Evolutionary conservation across 2,329 filamentous ascomycete genomes (phyloP), one percentile per base, ranked within the genome.

Genomic region (Rhinocladiella mackenziei): DNA sequence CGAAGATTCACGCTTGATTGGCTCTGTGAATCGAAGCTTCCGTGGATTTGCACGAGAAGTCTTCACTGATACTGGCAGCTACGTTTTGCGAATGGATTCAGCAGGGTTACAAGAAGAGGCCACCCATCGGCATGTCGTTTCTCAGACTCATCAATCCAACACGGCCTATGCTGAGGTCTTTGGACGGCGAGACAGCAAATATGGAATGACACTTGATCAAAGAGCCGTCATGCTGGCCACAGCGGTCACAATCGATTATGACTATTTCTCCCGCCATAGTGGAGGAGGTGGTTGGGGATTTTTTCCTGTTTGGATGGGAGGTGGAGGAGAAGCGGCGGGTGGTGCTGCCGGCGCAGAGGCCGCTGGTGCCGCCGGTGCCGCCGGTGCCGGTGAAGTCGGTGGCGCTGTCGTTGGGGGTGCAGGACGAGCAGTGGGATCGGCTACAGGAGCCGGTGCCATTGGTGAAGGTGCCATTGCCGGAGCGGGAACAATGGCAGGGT

Each of bases 51-150:
- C 75, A 2, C 68, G 79, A 9, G 79, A 83, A 52, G 67, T 83
- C 13, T 82, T 83, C 59, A 83, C 80, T 1, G 79, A 83, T 51
- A 82, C 78, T 0, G 80, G 80, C 31, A 75, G 81, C 1, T 83
- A 83, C 56, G 78, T 75, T 5, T 61, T 83, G 11, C 68, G 79
- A 9, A 82, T 83, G 78, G 80, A 83, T 56, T 73, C 76, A 14
- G 78, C 77, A 10, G 67, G 61, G 1, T 44, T 70, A 8, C 61
- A 64, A 11, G 56, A 60, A 17, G 66, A 70, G 46, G 62, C 63
- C 1, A 42, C 58, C 11, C 60, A 68, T 2, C 42, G 56, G 10
- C 62, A 71, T 40, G 49, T 58, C n/a, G 65, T 62, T 40, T 67
- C 65, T 11, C 65, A 66, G 46, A 65, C 60, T 13, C 62, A 59